Evolutionary conservation across 108 stramenopile genomes (phyloP), one percentile per base, ranked within the genome.

Genomic region (Pseudonitzschia multiseries): DNA sequence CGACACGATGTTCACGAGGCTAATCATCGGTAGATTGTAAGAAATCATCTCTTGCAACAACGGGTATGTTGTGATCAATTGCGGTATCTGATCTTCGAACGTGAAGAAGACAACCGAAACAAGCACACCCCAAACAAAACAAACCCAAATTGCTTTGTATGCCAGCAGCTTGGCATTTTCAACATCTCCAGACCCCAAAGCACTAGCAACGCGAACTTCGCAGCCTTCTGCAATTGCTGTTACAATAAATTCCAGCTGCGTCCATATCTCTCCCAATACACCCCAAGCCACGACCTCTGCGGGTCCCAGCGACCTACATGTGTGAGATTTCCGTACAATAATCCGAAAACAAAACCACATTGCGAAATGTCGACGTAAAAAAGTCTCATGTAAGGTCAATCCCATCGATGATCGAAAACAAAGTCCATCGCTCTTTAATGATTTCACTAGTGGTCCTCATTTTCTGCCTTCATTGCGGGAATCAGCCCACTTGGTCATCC

Each of bases 281-380:
- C 76, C 77, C 79, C 81, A 89, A 10, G 84, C 77, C 6, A 80
- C 84, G 14, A 89, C 80, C 57, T 84, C 79, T 44, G 79, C 83
- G 33, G 80, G 60, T 40, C 83, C 84, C 68, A 87, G 43, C 15
- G 17, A 46, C 13, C 72, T 73, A 53, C 5, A 13, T 61, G 18
- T 48, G 12, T 3, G 13, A 48, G 46, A 36, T 2, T 6, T 5
- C 36, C 36, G 6, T 36, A 36, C 29, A 31, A 59, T 17, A 26
- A 59, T 26, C 15, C 22, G 57, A 22, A 27, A 59, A 31, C 26
- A 31, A 14, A 59, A 59, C 26, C 9, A 59, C 17, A 42, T 10
- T n/a, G 29, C 29, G n/a, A 24, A 10, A 26, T 9, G 2, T 22
- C 17, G 12, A 48, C 18, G 17, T 18, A 18, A 14, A 14, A 48